Conservation (phyloP, 2,329 filamentous ascomycete species). For the Ophiostoma himal-ulmi region DNA sequence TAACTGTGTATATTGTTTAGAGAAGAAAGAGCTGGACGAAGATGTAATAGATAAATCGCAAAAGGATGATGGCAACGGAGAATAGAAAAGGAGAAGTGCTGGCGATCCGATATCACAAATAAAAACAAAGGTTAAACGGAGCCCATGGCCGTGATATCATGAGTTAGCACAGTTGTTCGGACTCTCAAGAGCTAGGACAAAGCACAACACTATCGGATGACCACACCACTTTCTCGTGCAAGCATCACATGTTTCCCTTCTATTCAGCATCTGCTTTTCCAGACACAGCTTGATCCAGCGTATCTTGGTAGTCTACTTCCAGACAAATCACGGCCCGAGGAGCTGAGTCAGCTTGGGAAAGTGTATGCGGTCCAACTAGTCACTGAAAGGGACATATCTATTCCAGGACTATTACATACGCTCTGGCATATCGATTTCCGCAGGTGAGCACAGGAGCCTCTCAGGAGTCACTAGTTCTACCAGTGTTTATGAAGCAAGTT, state of each 20-base stretch:
- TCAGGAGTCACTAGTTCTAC: neutral
- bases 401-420: neutral
- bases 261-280: slow-evolving; percentile 5
- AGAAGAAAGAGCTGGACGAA: neutral
- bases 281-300: neutral
- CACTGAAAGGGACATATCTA: neutral
- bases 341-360: neutral
- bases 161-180: neutral
- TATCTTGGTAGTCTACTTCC: neutral
- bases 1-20: neutral
- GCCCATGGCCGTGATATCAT: neutral
- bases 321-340: neutral
- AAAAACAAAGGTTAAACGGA: neutral
- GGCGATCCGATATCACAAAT: neutral
- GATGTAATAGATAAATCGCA: neutral
- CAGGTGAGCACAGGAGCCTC: neutral
- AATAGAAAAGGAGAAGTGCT: neutral
- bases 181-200: neutral
- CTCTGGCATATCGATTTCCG: neutral
- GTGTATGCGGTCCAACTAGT: neutral
- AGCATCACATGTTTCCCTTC: neutral
- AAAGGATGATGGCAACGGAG: neutral
- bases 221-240: neutral
- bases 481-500: neutral
- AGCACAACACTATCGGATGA: neutral